These are phyloP conservation scores for Suhomyces maxii DNA, from an alignment of 1,139 yeast species.

Conservation along the genomic window DNA sequence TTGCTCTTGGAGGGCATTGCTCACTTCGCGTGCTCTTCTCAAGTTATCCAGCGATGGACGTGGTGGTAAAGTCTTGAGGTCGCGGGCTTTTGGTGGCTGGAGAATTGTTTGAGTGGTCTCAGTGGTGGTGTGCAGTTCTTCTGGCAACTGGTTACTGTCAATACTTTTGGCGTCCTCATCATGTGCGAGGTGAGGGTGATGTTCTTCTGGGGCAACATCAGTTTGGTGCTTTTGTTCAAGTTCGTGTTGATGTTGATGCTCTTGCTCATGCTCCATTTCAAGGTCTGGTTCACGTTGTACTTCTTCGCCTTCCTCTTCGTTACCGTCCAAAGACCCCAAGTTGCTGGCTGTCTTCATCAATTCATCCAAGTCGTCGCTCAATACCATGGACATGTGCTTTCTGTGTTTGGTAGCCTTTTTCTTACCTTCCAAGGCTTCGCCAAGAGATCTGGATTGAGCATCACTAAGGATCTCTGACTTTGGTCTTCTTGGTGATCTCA, in stretches of 20 bases:
- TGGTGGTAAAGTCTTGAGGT: conserved; percentile 29
- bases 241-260: background rate
- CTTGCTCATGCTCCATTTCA: background rate
- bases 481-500: conserved; percentile 44
- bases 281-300: background rate
- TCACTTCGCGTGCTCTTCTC: conserved; percentile 34
- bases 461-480: conserved; percentile 28
- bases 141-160: background rate
- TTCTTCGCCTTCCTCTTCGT: background rate
- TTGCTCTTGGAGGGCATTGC: conserved; percentile 13
- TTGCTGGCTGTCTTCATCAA: conserved; percentile 42
- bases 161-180: too few species aligned
- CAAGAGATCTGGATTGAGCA: conserved; percentile 9
- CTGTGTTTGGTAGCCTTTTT: conserved; percentile 8
- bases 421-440: conserved; percentile 15
- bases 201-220: conserved; percentile 3
- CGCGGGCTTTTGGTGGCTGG: conserved; percentile 1
- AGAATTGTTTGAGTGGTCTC: background rate
- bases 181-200: too few species aligned
- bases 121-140: background rate
- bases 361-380: conserved; percentile 42
- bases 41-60: conserved; percentile 37
- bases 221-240: background rate
- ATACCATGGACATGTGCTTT: conserved; percentile 11
- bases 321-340: conserved; percentile 11